phyloP scores from a whole-genome alignment of 1,284 basidiomycete species.

The Xerocomus nothofagi region DNA sequence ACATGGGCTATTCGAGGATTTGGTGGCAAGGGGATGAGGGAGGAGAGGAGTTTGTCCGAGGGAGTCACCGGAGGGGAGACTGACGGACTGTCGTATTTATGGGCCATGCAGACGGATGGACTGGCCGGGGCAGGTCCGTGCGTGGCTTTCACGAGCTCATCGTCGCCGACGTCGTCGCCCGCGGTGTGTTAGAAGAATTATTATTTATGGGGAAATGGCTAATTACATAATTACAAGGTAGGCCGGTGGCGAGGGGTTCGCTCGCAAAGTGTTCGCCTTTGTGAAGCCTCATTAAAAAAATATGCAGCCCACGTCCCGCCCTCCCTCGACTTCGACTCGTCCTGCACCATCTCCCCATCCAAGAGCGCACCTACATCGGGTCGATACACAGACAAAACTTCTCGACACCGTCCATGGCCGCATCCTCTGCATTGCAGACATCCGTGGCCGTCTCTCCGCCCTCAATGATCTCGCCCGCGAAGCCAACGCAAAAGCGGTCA shows the following conservation, averaged over 20 bases:
- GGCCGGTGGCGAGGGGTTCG: too few relatives aligned
- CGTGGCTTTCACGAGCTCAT: slow-evolving; percentile 31
- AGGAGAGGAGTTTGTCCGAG: slow-evolving; percentile 37
- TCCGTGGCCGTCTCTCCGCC: slow-evolving; percentile 83
- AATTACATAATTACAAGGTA: slow-evolving; percentile 29
- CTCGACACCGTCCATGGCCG: slow-evolving; percentile 79
- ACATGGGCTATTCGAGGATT: slow-evolving; percentile 45
- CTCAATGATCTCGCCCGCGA: slow-evolving; percentile 92
- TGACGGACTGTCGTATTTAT: slow-evolving; percentile 30
- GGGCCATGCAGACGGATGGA: slow-evolving; percentile 27
- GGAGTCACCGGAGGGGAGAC: slow-evolving; percentile 35
- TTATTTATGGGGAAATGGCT: slow-evolving; percentile 21
- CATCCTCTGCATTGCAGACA: slow-evolving; percentile 95
- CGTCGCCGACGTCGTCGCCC: slow-evolving; percentile 23
- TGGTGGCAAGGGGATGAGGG: slow-evolving; percentile 39
- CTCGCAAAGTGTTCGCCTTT: slow-evolving; percentile 21
- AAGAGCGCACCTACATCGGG: slow-evolving; percentile 44
- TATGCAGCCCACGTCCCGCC: slow-evolving; percentile 50
- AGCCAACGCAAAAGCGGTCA: slow-evolving; percentile 88
- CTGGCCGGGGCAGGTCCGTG: slow-evolving; percentile 7
- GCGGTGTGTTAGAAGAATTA: slow-evolving; percentile 3
- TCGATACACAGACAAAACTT: slow-evolving; percentile 77
- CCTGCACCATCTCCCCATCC: slow-evolving; percentile 56
- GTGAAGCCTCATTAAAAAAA: slow-evolving; percentile 24
- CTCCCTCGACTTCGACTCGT: slow-evolving; percentile 58